Base-by-base conservation (phyloP, 192 early-diverging fungal genomes). In the Coemansia sp. region DNA sequence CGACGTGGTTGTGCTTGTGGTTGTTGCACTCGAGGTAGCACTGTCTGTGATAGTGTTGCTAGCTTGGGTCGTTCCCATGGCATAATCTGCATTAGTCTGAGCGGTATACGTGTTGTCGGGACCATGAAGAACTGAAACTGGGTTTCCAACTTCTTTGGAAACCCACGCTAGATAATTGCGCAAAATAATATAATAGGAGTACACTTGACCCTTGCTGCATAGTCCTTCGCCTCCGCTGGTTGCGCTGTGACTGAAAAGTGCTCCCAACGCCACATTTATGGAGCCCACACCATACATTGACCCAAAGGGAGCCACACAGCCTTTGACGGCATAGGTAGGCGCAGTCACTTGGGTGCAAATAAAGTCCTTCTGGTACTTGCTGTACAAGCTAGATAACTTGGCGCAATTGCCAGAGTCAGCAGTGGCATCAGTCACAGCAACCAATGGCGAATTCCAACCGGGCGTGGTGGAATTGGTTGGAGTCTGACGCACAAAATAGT, bases 261-360 rank as follows among this genome's bases (percentile, higher is more conserved):
- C 55, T 7, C 55, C 55, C 15, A 59, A 15, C 0, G 55, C 55
- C 31, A 59, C 16, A 33, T 59, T 59, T 15, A 31, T 34, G 2
- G 55, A 59, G 13, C 55, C 18, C 5, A 59, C 27, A 3, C 55
- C 55, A 59, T 59, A 59, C 31, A 59, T 18, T 29, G 55, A 59
- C 29, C 55, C 55, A 59, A 59, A 59, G 0, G 55, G 55, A 29
- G 29, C 55, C 1, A 59, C 55, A 15, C 55, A 59, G 11, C 29
- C 55, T 16, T 59, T 59, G 29, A 59, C 5, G 0, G 55, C 55
- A 59, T 59, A 59, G 6, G 55, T 59, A 2, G 55, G 55, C 27
- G 55, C 55, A 13, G 55, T 59, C 55, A 59, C 55, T 31, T 59
- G 55, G 6, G 27, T 59, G 55, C 55, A 59, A 59, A 59, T 59